Conservation (phyloP, 2,329 filamentous ascomycete species). For the Didymella pomorum region DNA sequence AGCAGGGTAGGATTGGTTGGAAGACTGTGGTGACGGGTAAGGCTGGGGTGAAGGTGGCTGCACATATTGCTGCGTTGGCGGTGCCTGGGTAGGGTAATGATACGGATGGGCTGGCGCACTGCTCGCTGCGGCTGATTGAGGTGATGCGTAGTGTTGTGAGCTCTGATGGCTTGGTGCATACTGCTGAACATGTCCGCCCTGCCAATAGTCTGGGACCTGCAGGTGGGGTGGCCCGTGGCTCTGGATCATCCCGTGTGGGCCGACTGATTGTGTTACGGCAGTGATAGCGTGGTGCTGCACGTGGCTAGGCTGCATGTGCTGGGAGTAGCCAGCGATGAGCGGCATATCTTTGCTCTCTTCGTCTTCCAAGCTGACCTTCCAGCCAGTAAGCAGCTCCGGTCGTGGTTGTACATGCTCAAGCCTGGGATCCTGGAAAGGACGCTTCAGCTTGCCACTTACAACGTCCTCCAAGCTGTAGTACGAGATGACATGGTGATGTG, state of each 20-base stretch:
- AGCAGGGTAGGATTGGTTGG: conserved; percentile 25
- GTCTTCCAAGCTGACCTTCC: conserved; percentile 50
- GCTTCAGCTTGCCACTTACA: conserved; percentile 49
- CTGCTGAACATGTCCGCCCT: conserved; percentile 32
- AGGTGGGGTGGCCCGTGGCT: conserved; percentile 40
- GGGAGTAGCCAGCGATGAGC: conserved; percentile 39
- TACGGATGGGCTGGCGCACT: conserved; percentile 29
- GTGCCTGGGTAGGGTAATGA: conserved; percentile 32
- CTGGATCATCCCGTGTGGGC: conserved; percentile 35
- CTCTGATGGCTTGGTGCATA: conserved; percentile 38
- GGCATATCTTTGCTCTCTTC: conserved; percentile 49
- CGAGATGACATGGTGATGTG: conserved; percentile 84
- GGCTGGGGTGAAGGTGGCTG: conserved; percentile 39
- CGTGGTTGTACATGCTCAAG: conserved; percentile 46
- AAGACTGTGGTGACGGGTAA: conserved; percentile 37
- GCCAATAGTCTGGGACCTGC: conserved; percentile 46
- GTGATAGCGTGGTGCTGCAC: conserved; percentile 39
- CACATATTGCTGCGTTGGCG: conserved; percentile 31
- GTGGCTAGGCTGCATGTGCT: conserved; percentile 40
- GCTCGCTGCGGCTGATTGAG: conserved; percentile 30
- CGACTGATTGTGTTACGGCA: conserved; percentile 30
- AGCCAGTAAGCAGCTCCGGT: conserved; percentile 45
- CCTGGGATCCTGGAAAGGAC: conserved; percentile 47
- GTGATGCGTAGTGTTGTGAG: conserved; percentile 37
- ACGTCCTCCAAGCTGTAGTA: conserved; percentile 88